A percentile compares a stretch with the other conserved stretches of the same genome.
Conservation (phyloP, 163 green algal species). For the Prototheca cutis region DNA sequence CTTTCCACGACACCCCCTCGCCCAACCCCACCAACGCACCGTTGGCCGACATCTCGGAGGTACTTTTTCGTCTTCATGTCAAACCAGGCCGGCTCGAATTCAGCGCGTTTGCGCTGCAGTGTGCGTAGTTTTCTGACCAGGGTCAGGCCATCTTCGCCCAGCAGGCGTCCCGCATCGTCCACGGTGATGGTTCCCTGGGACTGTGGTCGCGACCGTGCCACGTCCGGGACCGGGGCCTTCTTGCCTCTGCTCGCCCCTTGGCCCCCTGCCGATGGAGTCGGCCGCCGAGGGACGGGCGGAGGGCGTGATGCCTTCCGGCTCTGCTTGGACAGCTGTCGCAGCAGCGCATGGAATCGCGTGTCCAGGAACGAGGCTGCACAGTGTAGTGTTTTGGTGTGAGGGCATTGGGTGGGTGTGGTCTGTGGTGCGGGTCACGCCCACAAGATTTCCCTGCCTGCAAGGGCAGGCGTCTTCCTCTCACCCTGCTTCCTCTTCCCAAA, state of each 20-base stretch:
- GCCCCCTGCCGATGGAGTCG: neutral
- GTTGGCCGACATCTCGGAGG: conserved; percentile 7
- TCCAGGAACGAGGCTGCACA: conserved; percentile 55
- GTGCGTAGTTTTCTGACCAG: conserved; percentile 39
- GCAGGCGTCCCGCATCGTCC: conserved; percentile 5
- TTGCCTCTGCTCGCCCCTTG: no score
- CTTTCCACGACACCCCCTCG: no score
- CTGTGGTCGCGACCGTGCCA: no score
- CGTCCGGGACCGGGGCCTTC: no score
- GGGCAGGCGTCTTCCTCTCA: no score
- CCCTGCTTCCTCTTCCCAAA: no score
- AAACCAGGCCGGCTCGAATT: conserved; percentile 54
- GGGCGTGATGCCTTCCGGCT: neutral
- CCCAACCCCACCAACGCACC: no score
- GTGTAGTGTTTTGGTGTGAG: no score
- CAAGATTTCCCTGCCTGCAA: no score
- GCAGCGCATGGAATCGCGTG: conserved; percentile 55
- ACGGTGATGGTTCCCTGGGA: neutral
- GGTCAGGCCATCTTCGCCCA: conserved; percentile 22
- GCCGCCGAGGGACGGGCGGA: neutral
- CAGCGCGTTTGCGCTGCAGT: conserved; percentile 47
- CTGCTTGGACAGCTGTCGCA: conserved; percentile 54
- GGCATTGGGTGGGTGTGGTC: no score
- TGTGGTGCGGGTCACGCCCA: no score
- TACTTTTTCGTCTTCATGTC: conserved; percentile 43